Evolutionary conservation across 768 basidiomycete species (phyloP).

Genomic region (Tubosaeta sp.): DNA sequence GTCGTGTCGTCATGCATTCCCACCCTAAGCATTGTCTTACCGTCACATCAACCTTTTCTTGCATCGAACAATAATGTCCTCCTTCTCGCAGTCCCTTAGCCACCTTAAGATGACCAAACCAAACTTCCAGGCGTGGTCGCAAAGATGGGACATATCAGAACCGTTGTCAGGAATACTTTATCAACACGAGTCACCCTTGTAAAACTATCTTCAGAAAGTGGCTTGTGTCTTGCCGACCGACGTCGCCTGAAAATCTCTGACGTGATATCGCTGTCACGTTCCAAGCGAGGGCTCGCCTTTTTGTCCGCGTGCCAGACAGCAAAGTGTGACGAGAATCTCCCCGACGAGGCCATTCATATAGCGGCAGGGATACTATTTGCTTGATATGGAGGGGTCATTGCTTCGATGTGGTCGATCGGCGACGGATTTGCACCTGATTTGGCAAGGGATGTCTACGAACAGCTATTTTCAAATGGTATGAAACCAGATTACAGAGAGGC

Average conservation of each 20-base stretch:
- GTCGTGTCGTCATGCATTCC: constrained; percentile 26
- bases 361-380: constrained; percentile 37
- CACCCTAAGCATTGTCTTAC: constrained; percentile 18
- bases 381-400: constrained; percentile 33
- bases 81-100: constrained; percentile 14
- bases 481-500: not conserved
- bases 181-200: not conserved
- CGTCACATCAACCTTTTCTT: not conserved
- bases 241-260: constrained; percentile 1
- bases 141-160: constrained; percentile 21
- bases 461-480: not conserved
- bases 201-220: constrained; percentile 9
- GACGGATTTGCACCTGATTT: constrained; percentile 28
- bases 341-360: constrained; percentile 39
- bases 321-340: constrained; percentile 29
- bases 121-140: constrained; percentile 10
- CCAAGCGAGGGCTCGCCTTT: constrained; percentile 34
- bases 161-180: not conserved
- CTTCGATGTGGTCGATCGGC: constrained; percentile 41
- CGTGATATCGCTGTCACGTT: constrained; percentile 6
- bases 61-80: not conserved
- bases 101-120: constrained; percentile 4
- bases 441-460: not conserved
- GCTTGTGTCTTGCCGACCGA: constrained; percentile 15
- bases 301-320: constrained; percentile 47